Evolutionary conservation across 192 early-diverging fungal species (phyloP).

Genomic region (Dispira parvispora): DNA sequence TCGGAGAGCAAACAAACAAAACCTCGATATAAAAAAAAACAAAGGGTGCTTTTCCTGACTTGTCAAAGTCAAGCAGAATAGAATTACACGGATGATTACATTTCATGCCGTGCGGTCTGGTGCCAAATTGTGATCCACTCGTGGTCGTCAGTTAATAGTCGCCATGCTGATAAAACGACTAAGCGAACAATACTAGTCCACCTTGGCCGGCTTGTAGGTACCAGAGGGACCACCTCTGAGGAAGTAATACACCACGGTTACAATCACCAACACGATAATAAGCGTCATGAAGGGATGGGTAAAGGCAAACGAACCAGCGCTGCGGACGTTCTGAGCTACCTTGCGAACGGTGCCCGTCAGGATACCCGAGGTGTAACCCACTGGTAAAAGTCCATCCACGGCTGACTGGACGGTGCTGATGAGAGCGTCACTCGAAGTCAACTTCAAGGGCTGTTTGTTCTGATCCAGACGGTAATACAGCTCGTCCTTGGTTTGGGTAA

Average conservation of each 20-base stretch:
- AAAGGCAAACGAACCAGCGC: slow-evolving; percentile 13
- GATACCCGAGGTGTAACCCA: slow-evolving; percentile 21
- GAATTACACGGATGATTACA: no score
- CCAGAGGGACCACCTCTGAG: slow-evolving; percentile 11
- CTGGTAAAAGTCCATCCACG: slow-evolving; percentile 19
- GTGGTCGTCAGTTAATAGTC: no score
- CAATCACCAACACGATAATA: slow-evolving; percentile 13
- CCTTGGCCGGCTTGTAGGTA: slow-evolving; percentile 2
- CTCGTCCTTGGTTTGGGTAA: slow-evolving; percentile 31
- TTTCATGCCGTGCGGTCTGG: no score
- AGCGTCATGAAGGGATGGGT: slow-evolving; percentile 6
- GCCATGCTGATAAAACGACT: no score
- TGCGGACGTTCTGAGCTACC: slow-evolving; percentile 14
- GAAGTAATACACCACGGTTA: slow-evolving; percentile 13
- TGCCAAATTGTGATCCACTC: no score
- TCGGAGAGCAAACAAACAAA: no score
- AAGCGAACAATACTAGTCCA: background rate
- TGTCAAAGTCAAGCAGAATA: no score
- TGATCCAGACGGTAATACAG: slow-evolving; percentile 18
- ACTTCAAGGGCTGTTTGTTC: slow-evolving; percentile 17
- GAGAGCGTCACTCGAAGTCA: slow-evolving; percentile 22
- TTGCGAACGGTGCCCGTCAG: slow-evolving; percentile 14
- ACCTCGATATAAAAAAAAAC: no score
- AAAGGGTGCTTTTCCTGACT: no score
- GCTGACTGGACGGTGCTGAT: slow-evolving; percentile 21